phyloP scores from a whole-genome alignment of 2,329 filamentous ascomycete species.

The Phialocephala subalpina region DNA sequence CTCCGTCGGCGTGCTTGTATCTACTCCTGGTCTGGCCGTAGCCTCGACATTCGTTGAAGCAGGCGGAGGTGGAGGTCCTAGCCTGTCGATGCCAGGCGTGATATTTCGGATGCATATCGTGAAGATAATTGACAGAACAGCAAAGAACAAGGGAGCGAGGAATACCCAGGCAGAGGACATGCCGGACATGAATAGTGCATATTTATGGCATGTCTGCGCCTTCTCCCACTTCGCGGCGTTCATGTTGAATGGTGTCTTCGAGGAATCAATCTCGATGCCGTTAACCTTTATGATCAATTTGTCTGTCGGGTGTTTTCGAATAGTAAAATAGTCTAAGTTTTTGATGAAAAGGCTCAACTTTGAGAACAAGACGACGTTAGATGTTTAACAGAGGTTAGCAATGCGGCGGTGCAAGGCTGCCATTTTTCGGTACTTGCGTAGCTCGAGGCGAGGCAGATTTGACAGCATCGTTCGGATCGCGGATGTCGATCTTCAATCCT shows the following conservation, averaged over 20 bases:
- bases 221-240: not conserved
- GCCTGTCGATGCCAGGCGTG: constrained; percentile 12
- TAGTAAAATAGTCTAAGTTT: not conserved
- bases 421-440: not conserved
- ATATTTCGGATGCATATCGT: constrained; percentile 13
- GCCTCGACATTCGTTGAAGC: not conserved
- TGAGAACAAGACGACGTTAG: not conserved
- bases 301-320: not conserved
- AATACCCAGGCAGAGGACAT: constrained; percentile 4
- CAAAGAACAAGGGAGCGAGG: constrained; percentile 11
- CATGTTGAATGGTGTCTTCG: not conserved
- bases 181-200: constrained; percentile 24
- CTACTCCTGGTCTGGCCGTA: not conserved
- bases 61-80: not conserved
- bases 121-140: not conserved
- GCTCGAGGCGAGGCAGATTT: not conserved
- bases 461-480: not conserved
- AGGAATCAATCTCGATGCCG: not conserved
- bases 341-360: not conserved
- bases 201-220: constrained; percentile 12
- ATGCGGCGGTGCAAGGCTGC: constrained; percentile 1
- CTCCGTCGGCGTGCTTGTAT: not conserved
- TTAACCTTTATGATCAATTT: not conserved
- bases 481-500: not conserved
- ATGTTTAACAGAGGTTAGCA: not conserved